These are phyloP conservation scores for Ceratocystis destructans DNA, from an alignment of 2,329 filamentous ascomycete species.

Conservation along the genomic window DNA sequence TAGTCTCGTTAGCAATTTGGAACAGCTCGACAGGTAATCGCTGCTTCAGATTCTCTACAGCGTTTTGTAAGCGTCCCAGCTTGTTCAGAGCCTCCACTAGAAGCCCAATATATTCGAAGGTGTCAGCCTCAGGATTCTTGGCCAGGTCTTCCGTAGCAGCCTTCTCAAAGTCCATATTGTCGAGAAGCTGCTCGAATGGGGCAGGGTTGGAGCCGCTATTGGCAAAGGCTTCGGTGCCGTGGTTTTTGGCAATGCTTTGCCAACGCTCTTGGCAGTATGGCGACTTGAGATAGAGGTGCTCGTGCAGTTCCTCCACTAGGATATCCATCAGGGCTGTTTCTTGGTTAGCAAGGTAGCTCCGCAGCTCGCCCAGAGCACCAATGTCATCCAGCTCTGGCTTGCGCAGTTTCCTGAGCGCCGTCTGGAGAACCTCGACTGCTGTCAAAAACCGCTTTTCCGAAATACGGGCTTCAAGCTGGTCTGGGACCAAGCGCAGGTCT, in stretches of 20 bases:
- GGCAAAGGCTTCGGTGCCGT: constrained; percentile 40
- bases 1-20: constrained; percentile 84
- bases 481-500: constrained; percentile 75
- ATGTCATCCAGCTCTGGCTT: constrained; percentile 86
- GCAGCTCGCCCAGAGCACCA: constrained; percentile 71
- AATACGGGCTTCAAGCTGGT: constrained; percentile 84
- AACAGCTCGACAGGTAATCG: constrained; percentile 88
- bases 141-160: constrained; percentile 70
- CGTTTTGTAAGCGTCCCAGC: constrained; percentile 70
- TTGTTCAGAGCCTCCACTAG: constrained; percentile 83
- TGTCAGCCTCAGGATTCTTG: constrained; percentile 89
- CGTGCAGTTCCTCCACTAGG: constrained; percentile 89
- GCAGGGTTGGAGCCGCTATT: constrained; percentile 31
- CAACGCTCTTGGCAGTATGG: constrained; percentile 94
- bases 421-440: constrained; percentile 83
- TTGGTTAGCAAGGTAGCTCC: constrained; percentile 82
- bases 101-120: constrained; percentile 81
- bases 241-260: constrained; percentile 64
- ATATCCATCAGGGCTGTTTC: constrained; percentile 88
- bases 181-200: constrained; percentile 47
- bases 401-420: constrained; percentile 67
- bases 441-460: constrained; percentile 91
- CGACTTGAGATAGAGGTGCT: constrained; percentile 93
- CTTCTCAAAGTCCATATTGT: constrained; percentile 46
- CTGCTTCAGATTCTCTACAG: constrained; percentile 83